Evolutionary conservation across 1,284 basidiomycete genomes (phyloP), one percentile per base, ranked within the genome.

Genomic region (Moesziomyces sp.): DNA sequence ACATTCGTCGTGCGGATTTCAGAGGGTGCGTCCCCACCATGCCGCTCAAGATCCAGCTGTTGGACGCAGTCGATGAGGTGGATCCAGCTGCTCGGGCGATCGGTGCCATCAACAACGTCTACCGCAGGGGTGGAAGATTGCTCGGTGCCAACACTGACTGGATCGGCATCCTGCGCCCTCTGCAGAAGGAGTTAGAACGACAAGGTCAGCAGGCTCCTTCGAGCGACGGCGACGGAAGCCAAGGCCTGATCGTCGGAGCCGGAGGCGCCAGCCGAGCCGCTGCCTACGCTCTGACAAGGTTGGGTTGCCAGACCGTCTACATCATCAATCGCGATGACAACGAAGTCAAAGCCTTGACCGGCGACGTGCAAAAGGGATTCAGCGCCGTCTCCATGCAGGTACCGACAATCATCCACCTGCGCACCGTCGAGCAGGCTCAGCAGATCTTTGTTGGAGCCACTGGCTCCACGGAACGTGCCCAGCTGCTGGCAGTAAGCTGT

Each of bases 101-200:
- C 18, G 53, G 53, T 14, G 53, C 53, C 23, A 56, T 56, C 53
- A 56, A 56, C 46, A 56, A 56, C 53, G 28, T 56, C n/a, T 56
- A 56, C 35, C 45, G 23, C 19, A 38, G 53, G 21, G 53, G 38
- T 30, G 53, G 53, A 13, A 47, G 38, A n/a, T 21, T 56, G 30
- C 33, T 56, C 4, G 53, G 53, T 40, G 53, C 53, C 45, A 56
- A 56, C 53, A 56, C 45, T 10, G 53, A 56, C 24, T 56, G 53
- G 53, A 56, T 56, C 45, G 53, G 53, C 21, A 56, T 56, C 33
- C 24, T 56, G 53, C 53, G 53, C 18, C 53, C 53, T 7, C 23
- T 56, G 53, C 30, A 56, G 53, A 56, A 56, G 24, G 53, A 56
- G 3, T 6, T 56, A 19, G 46, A n/a, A 16, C 35, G 18, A 5